Evolutionary conservation across 148 eudicot species (phyloP).

Genomic region (Rhododendron vialii): DNA sequence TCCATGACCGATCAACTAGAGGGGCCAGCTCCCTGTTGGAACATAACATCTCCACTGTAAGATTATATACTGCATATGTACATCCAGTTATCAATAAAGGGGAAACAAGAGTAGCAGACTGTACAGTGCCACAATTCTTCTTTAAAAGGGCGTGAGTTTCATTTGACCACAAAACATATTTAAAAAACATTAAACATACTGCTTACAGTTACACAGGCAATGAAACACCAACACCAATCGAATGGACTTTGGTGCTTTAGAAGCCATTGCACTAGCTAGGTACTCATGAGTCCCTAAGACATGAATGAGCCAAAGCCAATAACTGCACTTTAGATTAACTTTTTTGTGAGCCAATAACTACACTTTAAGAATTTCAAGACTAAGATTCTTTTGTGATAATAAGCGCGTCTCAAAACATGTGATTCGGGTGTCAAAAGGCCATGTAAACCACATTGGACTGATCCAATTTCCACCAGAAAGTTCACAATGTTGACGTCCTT

Average conservation of each 20-base stretch:
- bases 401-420: background rate
- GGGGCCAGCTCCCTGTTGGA: constrained; percentile 70
- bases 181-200: background rate
- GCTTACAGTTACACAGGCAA: background rate
- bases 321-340: background rate
- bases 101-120: background rate
- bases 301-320: background rate
- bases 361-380: background rate
- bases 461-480: background rate
- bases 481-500: background rate
- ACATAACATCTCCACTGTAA: background rate
- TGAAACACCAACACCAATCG: background rate
- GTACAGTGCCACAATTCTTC: background rate
- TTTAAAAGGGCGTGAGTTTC: background rate
- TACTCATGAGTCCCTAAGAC: background rate
- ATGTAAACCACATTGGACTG: background rate
- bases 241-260: background rate
- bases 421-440: background rate
- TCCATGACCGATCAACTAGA: constrained; percentile 86
- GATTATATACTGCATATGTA: background rate
- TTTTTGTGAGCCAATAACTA: background rate
- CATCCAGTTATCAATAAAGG: background rate
- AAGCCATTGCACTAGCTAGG: background rate
- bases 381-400: background rate
- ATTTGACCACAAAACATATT: background rate